A percentile compares a stretch with the other conserved stretches of the same genome.
phyloP scores from a whole-genome alignment of 1,139 yeast genomes.

The Hyphopichia khmerensis region DNA sequence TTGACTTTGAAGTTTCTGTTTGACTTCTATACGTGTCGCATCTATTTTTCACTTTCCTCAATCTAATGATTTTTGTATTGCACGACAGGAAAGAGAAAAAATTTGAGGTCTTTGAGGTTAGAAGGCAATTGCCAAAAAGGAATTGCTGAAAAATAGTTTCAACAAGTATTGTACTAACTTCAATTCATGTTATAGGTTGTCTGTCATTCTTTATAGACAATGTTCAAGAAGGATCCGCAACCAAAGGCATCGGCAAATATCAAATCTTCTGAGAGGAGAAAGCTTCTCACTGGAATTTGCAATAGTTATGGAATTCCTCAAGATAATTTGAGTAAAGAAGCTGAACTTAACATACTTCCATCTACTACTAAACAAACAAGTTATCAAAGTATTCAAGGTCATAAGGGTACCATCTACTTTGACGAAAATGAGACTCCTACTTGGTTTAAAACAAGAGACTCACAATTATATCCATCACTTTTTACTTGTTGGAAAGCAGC shows the following conservation, averaged over 20 bases:
- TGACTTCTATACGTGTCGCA: background rate
- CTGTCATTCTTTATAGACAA: conserved; percentile 14
- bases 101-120: background rate
- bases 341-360: conserved; percentile 55
- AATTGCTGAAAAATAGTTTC: no score
- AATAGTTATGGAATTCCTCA: conserved; percentile 46
- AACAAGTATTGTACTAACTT: background rate
- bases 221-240: conserved; percentile 67
- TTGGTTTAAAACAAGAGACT: conserved; percentile 67
- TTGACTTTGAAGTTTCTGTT: no score
- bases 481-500: conserved; percentile 74
- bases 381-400: conserved; percentile 55
- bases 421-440: conserved; percentile 66
- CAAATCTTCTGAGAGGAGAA: conserved; percentile 78
- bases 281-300: conserved; percentile 50
- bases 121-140: background rate
- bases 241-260: conserved; percentile 75
- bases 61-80: background rate
- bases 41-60: background rate
- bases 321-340: conserved; percentile 42
- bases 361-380: conserved; percentile 62
- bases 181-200: background rate
- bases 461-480: conserved; percentile 64
- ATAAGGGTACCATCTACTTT: conserved; percentile 62
- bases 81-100: background rate